Evolutionary conservation across 805 yeast species (phyloP).

Genomic region (Metschnikowia bowlesiae): DNA sequence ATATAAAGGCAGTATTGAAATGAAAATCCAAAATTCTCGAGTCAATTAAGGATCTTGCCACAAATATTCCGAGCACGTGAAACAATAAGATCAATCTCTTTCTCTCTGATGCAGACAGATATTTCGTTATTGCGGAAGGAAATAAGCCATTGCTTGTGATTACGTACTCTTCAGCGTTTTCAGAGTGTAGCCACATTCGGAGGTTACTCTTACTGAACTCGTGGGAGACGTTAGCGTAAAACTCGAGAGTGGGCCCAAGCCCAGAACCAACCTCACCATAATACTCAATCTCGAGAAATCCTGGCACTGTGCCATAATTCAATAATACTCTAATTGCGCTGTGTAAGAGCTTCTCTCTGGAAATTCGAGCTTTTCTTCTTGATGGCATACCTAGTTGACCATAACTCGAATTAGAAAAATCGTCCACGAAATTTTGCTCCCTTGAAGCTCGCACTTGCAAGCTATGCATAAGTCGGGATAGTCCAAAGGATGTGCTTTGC

Average conservation of each 20-base stretch:
- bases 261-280: conserved; percentile 95
- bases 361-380: conserved; percentile 74
- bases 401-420: conserved; percentile 13
- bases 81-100: conserved; percentile 48
- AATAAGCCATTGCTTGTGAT: conserved; percentile 54
- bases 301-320: conserved; percentile 73
- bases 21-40: conserved; percentile 82
- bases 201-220: conserved; percentile 59
- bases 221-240: conserved; percentile 75
- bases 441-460: conserved; percentile 49
- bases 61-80: conserved; percentile 68
- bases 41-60: conserved; percentile 84
- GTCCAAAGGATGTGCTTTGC: conserved; percentile 87
- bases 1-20: conserved; percentile 69
- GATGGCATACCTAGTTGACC: conserved; percentile 66
- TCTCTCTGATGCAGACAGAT: conserved; percentile 29
- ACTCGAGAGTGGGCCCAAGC: conserved; percentile 91
- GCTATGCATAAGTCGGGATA: conserved; percentile 71
- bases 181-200: conserved; percentile 62
- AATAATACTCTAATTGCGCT: conserved; percentile 78
- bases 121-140: conserved; percentile 56
- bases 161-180: conserved; percentile 34
- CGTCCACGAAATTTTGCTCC: conserved; percentile 12
- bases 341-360: conserved; percentile 63
- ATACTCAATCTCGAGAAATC: conserved; percentile 80